phyloP scores from a whole-genome alignment of 495 filamentous ascomycete genomes.

The Immersiella caudata region DNA sequence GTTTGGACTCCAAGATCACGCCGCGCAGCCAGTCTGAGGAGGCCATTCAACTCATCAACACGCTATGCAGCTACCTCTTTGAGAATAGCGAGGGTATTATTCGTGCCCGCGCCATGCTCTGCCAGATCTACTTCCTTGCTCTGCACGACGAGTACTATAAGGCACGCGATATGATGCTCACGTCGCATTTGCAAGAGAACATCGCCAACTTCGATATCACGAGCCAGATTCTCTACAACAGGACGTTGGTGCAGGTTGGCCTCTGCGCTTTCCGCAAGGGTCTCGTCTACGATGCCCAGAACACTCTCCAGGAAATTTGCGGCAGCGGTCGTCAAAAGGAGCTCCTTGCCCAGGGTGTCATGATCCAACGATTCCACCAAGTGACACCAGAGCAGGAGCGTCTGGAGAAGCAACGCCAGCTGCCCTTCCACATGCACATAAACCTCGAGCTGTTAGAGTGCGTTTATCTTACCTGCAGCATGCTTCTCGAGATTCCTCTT shows the following conservation, averaged over 20 bases:
- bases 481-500: slow-evolving; percentile 97
- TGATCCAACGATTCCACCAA: slow-evolving; percentile 93
- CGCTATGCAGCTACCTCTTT: slow-evolving; percentile 94
- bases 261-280: slow-evolving; percentile 97
- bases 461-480: slow-evolving; percentile 97
- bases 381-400: slow-evolving; percentile 97
- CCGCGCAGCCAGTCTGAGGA: slow-evolving; percentile 65
- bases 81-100: slow-evolving; percentile 91
- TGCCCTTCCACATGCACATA: slow-evolving; percentile 99
- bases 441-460: slow-evolving; percentile 98
- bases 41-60: slow-evolving; percentile 75
- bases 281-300: slow-evolving; percentile 96
- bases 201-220: slow-evolving; percentile 93
- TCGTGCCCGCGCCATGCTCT: slow-evolving; percentile 94
- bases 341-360: slow-evolving; percentile 93
- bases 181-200: slow-evolving; percentile 98
- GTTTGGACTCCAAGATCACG: slow-evolving; percentile 78
- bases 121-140: slow-evolving; percentile 97
- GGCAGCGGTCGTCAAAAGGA: slow-evolving; percentile 97
- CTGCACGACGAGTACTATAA: slow-evolving; percentile 97
- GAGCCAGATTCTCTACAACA: slow-evolving; percentile 98
- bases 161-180: slow-evolving; percentile 97
- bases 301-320: slow-evolving; percentile 94
- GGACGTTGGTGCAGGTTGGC: slow-evolving; percentile 95
- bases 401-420: slow-evolving; percentile 90